These are phyloP conservation scores for Phallus indusiatus DNA, from an alignment of 768 basidiomycete genomes.

Conservation along the genomic window DNA sequence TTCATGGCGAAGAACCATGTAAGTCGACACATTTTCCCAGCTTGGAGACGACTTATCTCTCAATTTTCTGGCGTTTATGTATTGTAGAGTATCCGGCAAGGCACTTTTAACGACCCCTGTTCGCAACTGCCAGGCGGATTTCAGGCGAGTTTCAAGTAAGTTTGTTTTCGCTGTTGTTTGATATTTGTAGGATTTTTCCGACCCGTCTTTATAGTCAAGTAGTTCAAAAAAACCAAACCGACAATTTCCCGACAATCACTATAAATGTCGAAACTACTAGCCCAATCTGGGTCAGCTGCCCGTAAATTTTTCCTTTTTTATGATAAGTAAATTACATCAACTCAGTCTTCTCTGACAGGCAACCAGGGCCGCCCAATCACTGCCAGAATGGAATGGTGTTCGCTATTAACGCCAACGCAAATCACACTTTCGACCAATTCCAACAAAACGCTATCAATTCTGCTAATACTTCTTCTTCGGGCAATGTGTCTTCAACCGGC, in stretches of 20 bases:
- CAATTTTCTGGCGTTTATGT: background rate
- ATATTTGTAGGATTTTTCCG: no score
- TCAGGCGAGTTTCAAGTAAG: no score
- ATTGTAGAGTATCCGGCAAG: background rate
- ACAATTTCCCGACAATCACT: background rate
- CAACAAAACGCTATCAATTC: background rate
- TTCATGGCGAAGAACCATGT: background rate
- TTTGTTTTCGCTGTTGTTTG: no score
- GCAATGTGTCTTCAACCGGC: background rate
- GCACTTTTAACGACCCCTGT: constrained; percentile 26
- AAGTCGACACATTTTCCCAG: background rate
- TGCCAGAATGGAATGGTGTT: constrained; percentile 10
- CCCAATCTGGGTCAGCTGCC: background rate
- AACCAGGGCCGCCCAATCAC: background rate
- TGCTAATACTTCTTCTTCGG: background rate
- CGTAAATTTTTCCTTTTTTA: background rate
- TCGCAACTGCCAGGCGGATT: constrained; percentile 28
- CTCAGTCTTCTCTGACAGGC: background rate
- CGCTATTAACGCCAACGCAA: constrained; percentile 7
- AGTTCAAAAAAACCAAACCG: background rate
- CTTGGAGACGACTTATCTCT: no score
- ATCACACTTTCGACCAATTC: constrained; percentile 1
- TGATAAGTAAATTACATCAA: background rate
- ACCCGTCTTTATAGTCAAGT: background rate
- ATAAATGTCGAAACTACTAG: background rate